phyloP scores from a whole-genome alignment of 2,329 filamentous ascomycete species.

The Colletotrichum sp. region DNA sequence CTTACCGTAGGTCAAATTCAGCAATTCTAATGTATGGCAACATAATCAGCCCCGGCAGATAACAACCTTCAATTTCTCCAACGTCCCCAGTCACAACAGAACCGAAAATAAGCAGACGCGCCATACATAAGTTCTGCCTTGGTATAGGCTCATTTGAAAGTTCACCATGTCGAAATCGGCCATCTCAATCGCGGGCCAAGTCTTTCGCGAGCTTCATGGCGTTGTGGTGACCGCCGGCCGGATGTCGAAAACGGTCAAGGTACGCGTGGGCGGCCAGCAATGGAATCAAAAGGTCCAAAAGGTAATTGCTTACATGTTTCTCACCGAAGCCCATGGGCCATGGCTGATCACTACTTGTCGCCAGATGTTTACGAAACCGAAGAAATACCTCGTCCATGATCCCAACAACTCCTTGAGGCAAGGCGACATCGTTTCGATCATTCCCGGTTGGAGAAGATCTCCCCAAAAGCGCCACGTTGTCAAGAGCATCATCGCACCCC shows the following conservation, averaged over 20 bases:
- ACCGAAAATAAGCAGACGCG: neutral
- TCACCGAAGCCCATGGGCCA: neutral
- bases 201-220: constrained; percentile 61
- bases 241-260: constrained; percentile 82
- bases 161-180: constrained; percentile 40
- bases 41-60: neutral
- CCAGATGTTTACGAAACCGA: constrained; percentile 68
- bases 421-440: constrained; percentile 78
- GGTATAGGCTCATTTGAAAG: neutral
- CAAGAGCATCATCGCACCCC: constrained; percentile 74
- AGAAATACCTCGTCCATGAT: constrained; percentile 77
- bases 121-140: neutral
- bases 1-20: neutral
- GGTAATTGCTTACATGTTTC: neutral
- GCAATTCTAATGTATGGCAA: neutral
- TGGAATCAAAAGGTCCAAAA: constrained; percentile 59
- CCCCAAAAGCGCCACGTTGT: constrained; percentile 77
- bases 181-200: constrained; percentile 42
- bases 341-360: neutral
- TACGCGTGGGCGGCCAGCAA: constrained; percentile 71
- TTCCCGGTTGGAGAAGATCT: constrained; percentile 67
- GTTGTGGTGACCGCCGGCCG: constrained; percentile 80
- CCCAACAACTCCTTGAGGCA: constrained; percentile 74
- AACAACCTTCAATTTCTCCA: neutral
- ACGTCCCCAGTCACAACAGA: neutral